These are phyloP conservation scores for Cladobotryum protrusum DNA, from an alignment of 2,329 filamentous ascomycete species.

Conservation along the genomic window DNA sequence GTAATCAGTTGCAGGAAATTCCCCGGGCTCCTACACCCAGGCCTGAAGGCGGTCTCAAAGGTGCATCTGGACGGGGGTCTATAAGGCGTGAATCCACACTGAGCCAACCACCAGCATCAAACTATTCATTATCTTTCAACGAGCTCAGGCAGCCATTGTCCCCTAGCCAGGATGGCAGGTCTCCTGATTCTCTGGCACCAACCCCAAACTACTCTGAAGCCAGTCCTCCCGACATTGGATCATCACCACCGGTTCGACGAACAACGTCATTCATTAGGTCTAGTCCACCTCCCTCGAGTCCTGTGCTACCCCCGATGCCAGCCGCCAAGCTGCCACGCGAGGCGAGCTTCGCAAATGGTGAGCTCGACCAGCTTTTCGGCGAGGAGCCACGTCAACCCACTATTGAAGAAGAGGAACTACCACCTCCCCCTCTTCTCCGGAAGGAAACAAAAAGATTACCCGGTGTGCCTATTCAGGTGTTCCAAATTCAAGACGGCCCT, in stretches of 20 bases:
- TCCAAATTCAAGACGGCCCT: conserved; percentile 31
- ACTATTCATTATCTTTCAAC: conserved; percentile 38
- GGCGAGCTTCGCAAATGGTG: conserved; percentile 82
- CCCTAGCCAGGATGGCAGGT: conserved; percentile 44
- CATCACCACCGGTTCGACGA: conserved; percentile 77
- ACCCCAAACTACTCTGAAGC: conserved; percentile 52
- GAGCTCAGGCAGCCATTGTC: conserved; percentile 34
- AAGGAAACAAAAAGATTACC: conserved; percentile 29
- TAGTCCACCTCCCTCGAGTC: conserved; percentile 72
- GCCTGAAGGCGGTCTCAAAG: conserved; percentile 41
- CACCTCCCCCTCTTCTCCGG: conserved; percentile 6
- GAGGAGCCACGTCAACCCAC: conserved; percentile 47
- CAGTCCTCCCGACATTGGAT: conserved; percentile 78
- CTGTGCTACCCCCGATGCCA: conserved; percentile 60
- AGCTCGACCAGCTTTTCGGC: conserved; percentile 62
- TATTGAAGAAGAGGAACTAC: conserved; percentile 18
- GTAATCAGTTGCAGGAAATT: conserved; percentile 60
- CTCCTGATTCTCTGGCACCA: conserved; percentile 47
- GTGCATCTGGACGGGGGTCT: conserved; percentile 24
- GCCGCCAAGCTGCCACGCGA: conserved; percentile 58
- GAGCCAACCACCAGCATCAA: conserved; percentile 43
- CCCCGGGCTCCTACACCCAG: conserved; percentile 73
- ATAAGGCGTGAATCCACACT: conserved; percentile 57
- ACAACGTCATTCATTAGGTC: conserved; percentile 49
- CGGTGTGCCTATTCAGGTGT: conserved; percentile 39